phyloP scores from a whole-genome alignment of 176 grass and related monocot genomes.

The Saccharum officinarum region DNA sequence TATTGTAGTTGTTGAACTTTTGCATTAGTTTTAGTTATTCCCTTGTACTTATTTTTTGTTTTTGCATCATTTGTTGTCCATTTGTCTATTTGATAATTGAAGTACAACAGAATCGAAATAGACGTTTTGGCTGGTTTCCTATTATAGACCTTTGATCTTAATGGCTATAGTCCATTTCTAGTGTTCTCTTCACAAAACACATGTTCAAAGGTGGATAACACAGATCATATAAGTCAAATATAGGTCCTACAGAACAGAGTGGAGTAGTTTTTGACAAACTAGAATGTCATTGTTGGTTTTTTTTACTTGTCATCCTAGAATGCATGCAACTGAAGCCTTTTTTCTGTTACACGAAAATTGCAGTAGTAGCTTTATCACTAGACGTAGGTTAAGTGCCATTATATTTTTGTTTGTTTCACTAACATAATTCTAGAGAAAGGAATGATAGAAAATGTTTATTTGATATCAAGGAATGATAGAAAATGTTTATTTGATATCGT shows the following conservation, averaged over 20 bases:
- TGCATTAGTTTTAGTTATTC: not conserved
- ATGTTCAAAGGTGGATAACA: not conserved
- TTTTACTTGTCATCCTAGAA: not conserved
- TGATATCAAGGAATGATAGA: not conserved
- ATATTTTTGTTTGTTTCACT: not conserved
- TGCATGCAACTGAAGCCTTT: not conserved
- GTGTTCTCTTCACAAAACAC: not conserved
- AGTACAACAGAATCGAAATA: not conserved
- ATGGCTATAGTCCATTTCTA: not conserved
- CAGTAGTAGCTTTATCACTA: not conserved
- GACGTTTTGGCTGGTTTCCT: slow-evolving; percentile 5
- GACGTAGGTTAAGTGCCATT: not conserved
- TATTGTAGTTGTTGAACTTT: not conserved
- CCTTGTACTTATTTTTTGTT: slow-evolving; percentile 13
- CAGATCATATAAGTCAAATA: not conserved
- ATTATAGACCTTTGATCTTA: not conserved
- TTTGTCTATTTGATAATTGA: slow-evolving; percentile 9
- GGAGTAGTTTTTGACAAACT: not conserved
- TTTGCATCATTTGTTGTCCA: not conserved
- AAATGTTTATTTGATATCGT: not conserved
- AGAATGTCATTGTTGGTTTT: not conserved
- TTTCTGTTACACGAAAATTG: not conserved
- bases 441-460: not conserved
- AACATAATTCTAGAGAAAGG: not conserved
- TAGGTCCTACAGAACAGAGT: not conserved